phyloP scores from a whole-genome alignment of 129 eudicot genomes.

The Chrysanthemum lavandulifolium region DNA sequence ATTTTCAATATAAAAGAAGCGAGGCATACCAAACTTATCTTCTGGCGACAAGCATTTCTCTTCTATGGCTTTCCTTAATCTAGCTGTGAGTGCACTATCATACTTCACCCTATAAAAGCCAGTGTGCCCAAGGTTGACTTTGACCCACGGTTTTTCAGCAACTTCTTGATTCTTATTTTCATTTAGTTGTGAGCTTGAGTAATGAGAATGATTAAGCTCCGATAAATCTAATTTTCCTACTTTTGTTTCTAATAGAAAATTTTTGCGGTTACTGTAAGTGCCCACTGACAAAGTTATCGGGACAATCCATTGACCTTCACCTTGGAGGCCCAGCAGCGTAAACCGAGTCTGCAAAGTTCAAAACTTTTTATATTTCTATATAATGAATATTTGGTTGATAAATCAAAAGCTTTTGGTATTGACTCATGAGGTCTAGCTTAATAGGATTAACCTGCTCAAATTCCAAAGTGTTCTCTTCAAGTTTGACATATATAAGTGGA shows the following conservation, averaged over 20 bases:
- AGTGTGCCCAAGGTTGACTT: slow-evolving; percentile 47
- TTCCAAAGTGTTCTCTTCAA: slow-evolving; percentile 36
- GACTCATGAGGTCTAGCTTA: background rate
- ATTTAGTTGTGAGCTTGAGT: slow-evolving; percentile 16
- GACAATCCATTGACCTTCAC: slow-evolving; percentile 50
- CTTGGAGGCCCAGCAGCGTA: slow-evolving; percentile 32
- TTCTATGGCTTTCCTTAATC: slow-evolving; percentile 43
- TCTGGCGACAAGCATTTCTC: slow-evolving; percentile 42
- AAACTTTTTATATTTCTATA: background rate
- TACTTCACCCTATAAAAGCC: slow-evolving; percentile 61
- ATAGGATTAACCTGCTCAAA: slow-evolving; percentile 44
- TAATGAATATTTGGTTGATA: too few species aligned
- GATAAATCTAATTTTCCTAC: slow-evolving; percentile 34
- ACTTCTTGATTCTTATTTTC: slow-evolving; percentile 24
- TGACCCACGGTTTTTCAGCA: slow-evolving; percentile 36
- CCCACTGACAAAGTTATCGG: slow-evolving; percentile 50
- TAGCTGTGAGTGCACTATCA: slow-evolving; percentile 39
- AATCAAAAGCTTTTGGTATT: background rate
- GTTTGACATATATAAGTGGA: slow-evolving; percentile 43
- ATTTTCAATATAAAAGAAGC: background rate
- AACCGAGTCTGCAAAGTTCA: slow-evolving; percentile 43
- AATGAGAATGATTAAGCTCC: slow-evolving; percentile 27
- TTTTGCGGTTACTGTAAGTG: slow-evolving; percentile 33
- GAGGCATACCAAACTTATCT: slow-evolving; percentile 47
- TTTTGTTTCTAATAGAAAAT: slow-evolving; percentile 39